Percentiles rank a stretch among this genome's conserved stretches.
Conservation (phyloP, 306 rosid genomes). For the Prinsepia uniflora region DNA sequence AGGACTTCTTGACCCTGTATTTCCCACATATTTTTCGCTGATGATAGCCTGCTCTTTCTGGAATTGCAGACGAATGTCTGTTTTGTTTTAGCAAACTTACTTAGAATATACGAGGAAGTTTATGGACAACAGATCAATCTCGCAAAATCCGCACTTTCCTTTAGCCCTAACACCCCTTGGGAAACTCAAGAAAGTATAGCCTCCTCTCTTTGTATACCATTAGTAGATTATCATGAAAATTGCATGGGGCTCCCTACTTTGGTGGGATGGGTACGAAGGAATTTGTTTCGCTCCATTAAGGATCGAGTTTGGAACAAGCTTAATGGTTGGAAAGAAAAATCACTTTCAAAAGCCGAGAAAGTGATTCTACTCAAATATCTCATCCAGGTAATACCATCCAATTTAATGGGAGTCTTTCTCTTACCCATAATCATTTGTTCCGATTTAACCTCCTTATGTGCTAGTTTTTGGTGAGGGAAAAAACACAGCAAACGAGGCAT, state of each 20-base stretch:
- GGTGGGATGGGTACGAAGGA: not conserved
- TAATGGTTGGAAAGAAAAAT: not conserved
- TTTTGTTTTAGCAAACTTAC: too few species aligned
- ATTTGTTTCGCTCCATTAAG: not conserved
- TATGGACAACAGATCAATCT: not conserved
- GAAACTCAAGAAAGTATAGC: not conserved
- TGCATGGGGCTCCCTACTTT: not conserved
- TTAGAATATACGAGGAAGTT: not conserved
- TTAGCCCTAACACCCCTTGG: not conserved
- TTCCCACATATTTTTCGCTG: too few species aligned
- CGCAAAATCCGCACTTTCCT: too few species aligned
- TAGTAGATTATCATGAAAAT: not conserved
- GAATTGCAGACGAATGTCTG: too few species aligned
- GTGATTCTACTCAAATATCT: not conserved
- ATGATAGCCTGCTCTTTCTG: too few species aligned
- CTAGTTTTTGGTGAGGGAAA: not conserved
- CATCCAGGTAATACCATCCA: too few species aligned
- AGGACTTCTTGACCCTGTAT: too few species aligned
- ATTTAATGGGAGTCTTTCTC: not conserved
- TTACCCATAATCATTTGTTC: not conserved
- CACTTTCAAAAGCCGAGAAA: not conserved
- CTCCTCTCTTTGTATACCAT: not conserved
- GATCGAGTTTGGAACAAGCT: not conserved
- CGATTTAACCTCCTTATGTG: not conserved
- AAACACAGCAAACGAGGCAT: not conserved